Evolutionary conservation across 2,329 filamentous ascomycete species (phyloP).

Genomic region (Neophaeococcomyces aloes): DNA sequence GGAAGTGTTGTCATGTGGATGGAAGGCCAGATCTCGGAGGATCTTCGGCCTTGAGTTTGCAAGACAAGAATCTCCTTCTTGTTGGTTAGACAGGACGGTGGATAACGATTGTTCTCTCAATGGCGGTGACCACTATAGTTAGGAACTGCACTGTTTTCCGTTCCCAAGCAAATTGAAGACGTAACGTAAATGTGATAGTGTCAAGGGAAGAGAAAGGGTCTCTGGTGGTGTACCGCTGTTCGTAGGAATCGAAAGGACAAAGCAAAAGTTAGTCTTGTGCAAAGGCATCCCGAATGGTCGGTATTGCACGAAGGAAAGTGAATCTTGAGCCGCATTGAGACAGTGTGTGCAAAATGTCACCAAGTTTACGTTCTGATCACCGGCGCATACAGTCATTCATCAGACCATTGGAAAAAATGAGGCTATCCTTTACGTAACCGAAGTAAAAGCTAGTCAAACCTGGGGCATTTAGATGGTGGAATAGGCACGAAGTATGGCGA

Average conservation of each 20-base stretch:
- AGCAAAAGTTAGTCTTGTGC: no score
- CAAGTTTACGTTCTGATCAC: not conserved
- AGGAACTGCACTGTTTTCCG: no score
- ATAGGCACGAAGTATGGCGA: not conserved
- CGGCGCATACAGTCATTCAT: constrained; percentile 12
- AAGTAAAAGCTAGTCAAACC: constrained; percentile 11
- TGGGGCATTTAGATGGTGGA: not conserved
- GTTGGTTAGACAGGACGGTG: not conserved
- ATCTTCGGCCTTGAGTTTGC: not conserved
- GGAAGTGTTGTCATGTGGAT: constrained; percentile 17
- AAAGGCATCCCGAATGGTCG: no score
- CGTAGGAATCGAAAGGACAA: no score
- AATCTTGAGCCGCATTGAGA: not conserved
- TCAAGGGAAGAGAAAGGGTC: no score
- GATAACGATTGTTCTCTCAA: no score
- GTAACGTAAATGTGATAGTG: no score
- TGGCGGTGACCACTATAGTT: no score
- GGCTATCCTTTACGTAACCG: constrained; percentile 35
- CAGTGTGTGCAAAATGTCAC: no score
- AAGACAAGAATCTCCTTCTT: constrained; percentile 1
- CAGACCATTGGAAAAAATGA: constrained; percentile 10
- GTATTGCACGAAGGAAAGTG: no score
- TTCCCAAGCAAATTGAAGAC: no score
- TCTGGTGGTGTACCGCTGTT: no score
- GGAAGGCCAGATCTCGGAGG: not conserved